Base-by-base conservation (phyloP, 1,284 basidiomycete genomes). In the Rhodotorula glutinis region DNA sequence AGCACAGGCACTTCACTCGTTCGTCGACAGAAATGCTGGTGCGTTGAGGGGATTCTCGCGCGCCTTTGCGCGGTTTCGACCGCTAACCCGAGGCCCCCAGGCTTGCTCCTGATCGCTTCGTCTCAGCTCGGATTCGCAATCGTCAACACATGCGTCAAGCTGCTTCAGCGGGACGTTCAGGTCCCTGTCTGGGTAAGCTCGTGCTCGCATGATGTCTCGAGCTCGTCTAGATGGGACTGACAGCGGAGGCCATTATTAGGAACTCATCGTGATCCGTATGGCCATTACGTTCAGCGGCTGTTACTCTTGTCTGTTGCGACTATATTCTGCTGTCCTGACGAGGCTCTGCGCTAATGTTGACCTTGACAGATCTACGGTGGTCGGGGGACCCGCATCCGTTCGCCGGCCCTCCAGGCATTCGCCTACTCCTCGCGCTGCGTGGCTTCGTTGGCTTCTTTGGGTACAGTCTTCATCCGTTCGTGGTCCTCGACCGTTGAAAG, bases 391-490 rank as follows among this genome's bases (percentile, higher is more conserved):
- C 65, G 1, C 40, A 75, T 57, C 73, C 74, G 0, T 62, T 72
- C 29, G 55, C 73, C 25, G 74, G 75, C 1, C 75, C 75, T 4
- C 73, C 73, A 5, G 72, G 68, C 4, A 67, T 76, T 0, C 58
- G 75, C 3, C 27, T 59, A 0, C 60, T 72, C 16, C 67, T 76
- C 1, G 62, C 62, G 11, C 27, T 69, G 2, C 72, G 75, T 14
- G 75, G 75, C 10, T 62, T 74, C 60, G 62, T 74, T 19, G 75
- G 75, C 1, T 75, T 79, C 67, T 74, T 78, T 57, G 79, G 66
- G 62, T 23, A 8, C 43, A 44, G 25, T 3, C 16, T 10, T 23
- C 4, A 9, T 43, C 11, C 27, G 3, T 30, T 30, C 33, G 13
- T 1, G 9, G n/a, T n/a, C n/a, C n/a, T n/a, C n/a, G n/a, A n/a